Base-by-base conservation (phyloP, 192 early-diverging fungal species). In the Umbelopsis ramanniana region DNA sequence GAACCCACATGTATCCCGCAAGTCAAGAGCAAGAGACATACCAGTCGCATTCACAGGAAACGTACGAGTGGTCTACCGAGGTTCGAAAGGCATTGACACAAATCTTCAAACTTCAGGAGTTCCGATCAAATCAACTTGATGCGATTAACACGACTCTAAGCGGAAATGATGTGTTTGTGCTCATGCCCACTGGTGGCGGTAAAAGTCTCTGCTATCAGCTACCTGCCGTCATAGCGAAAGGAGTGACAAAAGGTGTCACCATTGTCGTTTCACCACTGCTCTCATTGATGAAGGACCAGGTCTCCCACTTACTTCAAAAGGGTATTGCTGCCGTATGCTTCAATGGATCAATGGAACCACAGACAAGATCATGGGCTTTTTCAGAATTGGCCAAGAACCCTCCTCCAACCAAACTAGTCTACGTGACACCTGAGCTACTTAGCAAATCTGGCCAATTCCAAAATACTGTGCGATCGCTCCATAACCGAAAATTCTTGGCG, bases 151-250 rank as follows among this genome's bases (percentile, higher is more conserved):
- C 93, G 1, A 92, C 95, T 0, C 73, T 97, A 7, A 72, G 80
- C 15, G 96, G 93, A 7, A 82, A 89, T 52, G 97, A 99, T 70
- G 89, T 90, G 8, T 94, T 99, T 82, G 93, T 99, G 38, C 84
- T 99, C n/a, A 99, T 99, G 97, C 97, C 97, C 0, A 99, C 97
- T 1, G 97, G 97, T 47, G 96, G 95, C 0, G 97, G 97, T 3
- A 99, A 99, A 77, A 93, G 91, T 69, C 83, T 99, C 19, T 99
- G 97, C 79, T 99, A 97, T 76, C 95, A 94, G 81, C 83, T 98
- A 14, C 94, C 96, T 0, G 93, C 94, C 8, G 74, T 89, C 23
- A 74, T 94, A 23, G 26, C 82, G 43, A 83, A 83, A 53, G 90
- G 86, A 70, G 68, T 54, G 6, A 93, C 89, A 7, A 80, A 76